These are phyloP conservation scores for Pochonia chlamydosporia DNA, from an alignment of 2,329 filamentous ascomycete species.

Conservation along the genomic window DNA sequence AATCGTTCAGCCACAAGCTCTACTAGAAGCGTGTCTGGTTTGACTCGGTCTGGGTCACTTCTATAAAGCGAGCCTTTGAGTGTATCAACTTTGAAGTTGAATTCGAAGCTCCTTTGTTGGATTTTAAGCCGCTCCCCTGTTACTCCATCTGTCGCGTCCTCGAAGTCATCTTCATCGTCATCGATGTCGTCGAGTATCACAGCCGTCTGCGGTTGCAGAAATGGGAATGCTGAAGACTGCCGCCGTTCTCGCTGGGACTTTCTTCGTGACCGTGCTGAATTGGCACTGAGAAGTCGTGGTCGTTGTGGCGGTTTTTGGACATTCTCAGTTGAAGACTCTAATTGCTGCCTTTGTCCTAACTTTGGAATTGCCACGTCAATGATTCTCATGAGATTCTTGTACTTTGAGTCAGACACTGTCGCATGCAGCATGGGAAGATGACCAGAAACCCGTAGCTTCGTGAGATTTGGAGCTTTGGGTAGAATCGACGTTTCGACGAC, in stretches of 20 bases:
- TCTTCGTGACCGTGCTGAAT: conserved; percentile 39
- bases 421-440: conserved; percentile 89
- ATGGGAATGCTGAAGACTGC: conserved; percentile 68
- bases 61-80: conserved; percentile 88
- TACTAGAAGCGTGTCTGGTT: conserved; percentile 75
- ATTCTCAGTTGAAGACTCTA: conserved; percentile 19
- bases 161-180: conserved; percentile 59
- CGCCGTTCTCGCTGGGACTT: conserved; percentile 44
- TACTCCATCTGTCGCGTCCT: conserved; percentile 58
- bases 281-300: conserved; percentile 39
- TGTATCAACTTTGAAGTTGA: conserved; percentile 93
- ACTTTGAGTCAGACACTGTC: conserved; percentile 88
- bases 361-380: conserved; percentile 94
- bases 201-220: conserved; percentile 65
- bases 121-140: conserved; percentile 58
- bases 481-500: conserved; percentile 93
- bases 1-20: conserved; percentile 90
- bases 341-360: conserved; percentile 44
- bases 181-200: conserved; percentile 76
- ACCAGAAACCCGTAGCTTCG: conserved; percentile 85
- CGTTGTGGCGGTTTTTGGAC: conserved; percentile 22
- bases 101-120: conserved; percentile 88
- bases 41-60: conserved; percentile 71
- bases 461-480: conserved; percentile 90
- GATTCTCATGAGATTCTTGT: conserved; percentile 93